Base-by-base conservation (phyloP, 345 rosid species). In the Geranium rotundifolium region DNA sequence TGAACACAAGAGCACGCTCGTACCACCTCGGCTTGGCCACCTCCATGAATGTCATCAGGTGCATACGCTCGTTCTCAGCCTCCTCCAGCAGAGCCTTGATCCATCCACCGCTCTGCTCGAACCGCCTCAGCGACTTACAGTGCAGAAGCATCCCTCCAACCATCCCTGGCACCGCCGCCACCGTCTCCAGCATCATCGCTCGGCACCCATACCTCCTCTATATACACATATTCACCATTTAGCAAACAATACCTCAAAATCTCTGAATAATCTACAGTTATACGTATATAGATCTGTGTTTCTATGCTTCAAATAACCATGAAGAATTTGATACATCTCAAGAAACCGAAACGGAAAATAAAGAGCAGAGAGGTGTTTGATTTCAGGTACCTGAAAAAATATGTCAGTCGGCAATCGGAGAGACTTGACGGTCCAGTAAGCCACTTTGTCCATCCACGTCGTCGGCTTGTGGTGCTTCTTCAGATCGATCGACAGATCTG, bases 161-260 rank as follows among this genome's bases (percentile, higher is more conserved):
- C 27, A 23, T 23, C 27, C 27, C 27, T 23, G 27, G 27, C 27
- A 69, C 73, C 2, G 27, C 1, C 27, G 27, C 27, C 27, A 23
- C 27, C 17, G 73, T 69, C 58, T 69, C 73, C 14, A 69, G 64
- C 73, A 69, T 69, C 73, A 69, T 69, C 19, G 73, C 73, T 17
- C 73, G 62, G 67, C 73, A 69, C 17, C 73, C 73, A 16, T 69
- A 69, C 23, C 27, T 23, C 2, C 27, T 23, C 27, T 23, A 23
- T 23, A 23, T 23, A 23, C 27, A 23, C 27, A 23, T 23, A 23
- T 23, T 23, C 27, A 23, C 27, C 27, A 23, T 23, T 23, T 23
- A 23, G 27, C 27, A 23, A 23, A 23, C 27, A 23, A 23, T 23
- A 23, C 27, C 1, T 23, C 27, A 23, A 23, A 23, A 23, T 23